A percentile compares a stretch with the other conserved stretches of the same genome.
Evolutionary conservation across 1,139 yeast genomes (phyloP).

Genomic region (Lodderomyces orthopsilosis): DNA sequence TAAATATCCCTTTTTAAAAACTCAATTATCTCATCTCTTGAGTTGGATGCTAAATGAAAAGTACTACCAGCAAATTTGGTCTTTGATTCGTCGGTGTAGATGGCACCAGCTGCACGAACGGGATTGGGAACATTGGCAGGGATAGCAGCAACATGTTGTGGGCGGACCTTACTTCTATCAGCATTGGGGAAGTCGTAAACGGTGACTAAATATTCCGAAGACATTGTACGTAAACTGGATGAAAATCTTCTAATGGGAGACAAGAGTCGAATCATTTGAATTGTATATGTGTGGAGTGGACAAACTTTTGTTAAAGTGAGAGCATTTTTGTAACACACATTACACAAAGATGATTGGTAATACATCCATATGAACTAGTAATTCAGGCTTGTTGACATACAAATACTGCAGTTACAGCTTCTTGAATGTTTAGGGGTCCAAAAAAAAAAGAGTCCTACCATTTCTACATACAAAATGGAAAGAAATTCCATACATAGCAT

Average conservation of each 20-base stretch:
- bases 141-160: slow-evolving; percentile 56
- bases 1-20: slow-evolving; percentile 63
- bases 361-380: too few relatives aligned
- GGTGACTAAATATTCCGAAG: slow-evolving; percentile 64
- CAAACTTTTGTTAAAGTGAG: too few relatives aligned
- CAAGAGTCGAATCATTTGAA: not conserved
- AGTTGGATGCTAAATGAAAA: slow-evolving; percentile 59
- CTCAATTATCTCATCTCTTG: slow-evolving; percentile 61
- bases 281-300: not conserved
- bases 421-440: too few relatives aligned
- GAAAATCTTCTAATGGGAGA: slow-evolving; percentile 6
- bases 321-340: too few relatives aligned
- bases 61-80: slow-evolving; percentile 72
- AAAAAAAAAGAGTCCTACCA: too few relatives aligned
- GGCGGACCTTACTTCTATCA: slow-evolving; percentile 55
- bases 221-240: slow-evolving; percentile 13
- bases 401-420: too few relatives aligned
- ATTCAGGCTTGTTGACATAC: too few relatives aligned
- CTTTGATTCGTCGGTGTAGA: slow-evolving; percentile 47
- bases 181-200: slow-evolving; percentile 67
- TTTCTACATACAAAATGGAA: too few relatives aligned
- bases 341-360: too few relatives aligned
- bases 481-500: too few relatives aligned
- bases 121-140: slow-evolving; percentile 52
- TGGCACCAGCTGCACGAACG: slow-evolving; percentile 65